Evolutionary conservation across 345 rosid genomes (phyloP).

Genomic region (Cochlearia excelsa): DNA sequence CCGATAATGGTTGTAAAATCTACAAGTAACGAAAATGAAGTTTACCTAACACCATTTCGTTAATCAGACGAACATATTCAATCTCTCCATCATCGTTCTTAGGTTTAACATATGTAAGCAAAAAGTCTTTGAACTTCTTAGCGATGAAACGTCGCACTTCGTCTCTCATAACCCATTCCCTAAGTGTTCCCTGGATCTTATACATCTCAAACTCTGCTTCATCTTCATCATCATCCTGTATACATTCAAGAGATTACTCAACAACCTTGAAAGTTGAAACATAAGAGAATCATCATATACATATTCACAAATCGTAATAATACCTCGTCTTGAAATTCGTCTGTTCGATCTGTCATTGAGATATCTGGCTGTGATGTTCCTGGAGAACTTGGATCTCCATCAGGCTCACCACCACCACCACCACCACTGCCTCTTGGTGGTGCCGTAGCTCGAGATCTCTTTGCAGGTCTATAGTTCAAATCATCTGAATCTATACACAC

Average conservation of each 20-base stretch:
- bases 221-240: slow-evolving; percentile 74
- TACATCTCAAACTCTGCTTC: slow-evolving; percentile 92
- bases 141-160: slow-evolving; percentile 94
- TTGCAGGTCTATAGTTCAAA: slow-evolving; percentile 76
- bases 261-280: background rate
- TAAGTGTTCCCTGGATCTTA: slow-evolving; percentile 79
- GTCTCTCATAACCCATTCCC: slow-evolving; percentile 98
- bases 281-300: background rate
- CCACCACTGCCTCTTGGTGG: slow-evolving; percentile 56
- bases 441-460: slow-evolving; percentile 67
- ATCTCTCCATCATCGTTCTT: slow-evolving; percentile 58
- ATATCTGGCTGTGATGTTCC: slow-evolving; percentile 65
- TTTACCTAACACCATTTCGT: slow-evolving; percentile 89
- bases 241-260: background rate
- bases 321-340: slow-evolving; percentile 74
- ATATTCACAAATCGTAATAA: too few species aligned
- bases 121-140: slow-evolving; percentile 81
- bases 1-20: background rate
- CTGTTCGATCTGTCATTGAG: slow-evolving; percentile 91
- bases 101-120: slow-evolving; percentile 70
- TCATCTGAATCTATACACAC: slow-evolving; percentile 68
- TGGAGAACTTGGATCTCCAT: slow-evolving; percentile 74
- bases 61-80: slow-evolving; percentile 72
- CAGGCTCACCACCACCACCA: slow-evolving; percentile 52
- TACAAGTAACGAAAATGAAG: background rate